These are phyloP conservation scores for Hypoxylon sp. DNA, from an alignment of 2,329 filamentous ascomycete species.

Conservation along the genomic window DNA sequence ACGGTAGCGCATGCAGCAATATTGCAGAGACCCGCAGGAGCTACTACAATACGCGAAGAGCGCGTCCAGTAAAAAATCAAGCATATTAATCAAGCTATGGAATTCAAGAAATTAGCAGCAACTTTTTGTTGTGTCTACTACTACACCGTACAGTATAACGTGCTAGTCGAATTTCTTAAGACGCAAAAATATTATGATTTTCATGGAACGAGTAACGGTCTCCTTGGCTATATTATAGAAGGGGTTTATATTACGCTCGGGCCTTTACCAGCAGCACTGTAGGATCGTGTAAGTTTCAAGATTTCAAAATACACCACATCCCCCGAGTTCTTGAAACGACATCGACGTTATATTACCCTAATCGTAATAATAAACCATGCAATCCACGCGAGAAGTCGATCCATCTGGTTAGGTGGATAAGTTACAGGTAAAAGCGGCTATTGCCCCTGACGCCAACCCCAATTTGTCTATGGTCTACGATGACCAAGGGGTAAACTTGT, in stretches of 20 bases:
- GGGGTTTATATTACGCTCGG: slow-evolving; percentile 31
- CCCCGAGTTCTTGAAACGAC: slow-evolving; percentile 41
- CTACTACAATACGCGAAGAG: slow-evolving; percentile 15
- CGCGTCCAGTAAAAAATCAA: neutral
- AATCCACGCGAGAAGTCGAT: slow-evolving; percentile 41
- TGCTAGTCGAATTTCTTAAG: slow-evolving; percentile 6
- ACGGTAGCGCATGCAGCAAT: slow-evolving; percentile 27
- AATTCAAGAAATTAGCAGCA: slow-evolving; percentile 5
- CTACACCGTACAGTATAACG: neutral
- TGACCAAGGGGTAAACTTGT: slow-evolving; percentile 1
- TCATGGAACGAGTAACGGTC: slow-evolving; percentile 25
- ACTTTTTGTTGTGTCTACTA: neutral
- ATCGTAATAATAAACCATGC: slow-evolving; percentile 30
- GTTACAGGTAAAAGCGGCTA: slow-evolving; percentile 20
- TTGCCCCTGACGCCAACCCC: slow-evolving; percentile 39
- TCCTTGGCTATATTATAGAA: slow-evolving; percentile 20
- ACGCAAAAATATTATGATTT: slow-evolving; percentile 32
- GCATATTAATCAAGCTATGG: neutral
- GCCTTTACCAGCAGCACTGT: slow-evolving; percentile 9
- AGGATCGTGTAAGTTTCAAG: slow-evolving; percentile 42
- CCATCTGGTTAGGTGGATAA: slow-evolving; percentile 34
- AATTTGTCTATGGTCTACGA: slow-evolving; percentile 26
- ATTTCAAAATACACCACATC: slow-evolving; percentile 39
- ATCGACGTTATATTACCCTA: slow-evolving; percentile 37
- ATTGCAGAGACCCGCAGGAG: slow-evolving; percentile 35